Evolutionary conservation across 2,329 filamentous ascomycete species (phyloP), one percentile per base, ranked within the genome.

Genomic region (Fusarium incarnatum): DNA sequence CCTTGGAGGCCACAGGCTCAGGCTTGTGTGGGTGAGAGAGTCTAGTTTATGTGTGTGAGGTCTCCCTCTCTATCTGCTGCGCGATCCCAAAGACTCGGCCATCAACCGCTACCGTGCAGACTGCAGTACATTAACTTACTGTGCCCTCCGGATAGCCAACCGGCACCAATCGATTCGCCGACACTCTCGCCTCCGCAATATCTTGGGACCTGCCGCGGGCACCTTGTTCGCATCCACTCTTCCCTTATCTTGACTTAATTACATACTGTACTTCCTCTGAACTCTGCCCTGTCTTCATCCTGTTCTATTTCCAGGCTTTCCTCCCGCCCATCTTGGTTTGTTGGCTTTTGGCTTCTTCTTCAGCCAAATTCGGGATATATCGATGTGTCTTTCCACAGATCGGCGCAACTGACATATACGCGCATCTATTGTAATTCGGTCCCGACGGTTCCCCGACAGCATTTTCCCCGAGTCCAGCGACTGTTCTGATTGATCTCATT

Each of bases 181-280:
- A 71, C 68, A 64, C 57, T 67, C 63, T 75, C 73, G 71, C 73
- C 73, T 75, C 73, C 73, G 72, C 73, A 73, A 75, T 75, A 75
- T 75, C 73, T 75, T 75, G 73, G 64, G 72, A 74, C 68, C 71
- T 71, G 62, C 70, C 57, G 73, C 34, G 34, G 34, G 34, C 73
- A 73, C 73, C 70, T 73, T 66, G 68, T 68, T 64, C 48, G 41
- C 68, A 61, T 75, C 71, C 73, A 73, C 73, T 72, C 55, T 64
- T 67, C 59, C 50, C 67, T 68, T 71, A 63, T 72, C 69, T 72
- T 49, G 37, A 66, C 68, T 61, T 68, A 41, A 49, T 37, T 37
- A 41, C 46, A 18, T 34, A 37, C 30, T 15, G 13, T 64, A 41
- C 60, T 56, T 55, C 56, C 68, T 71, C 52, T 30, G 37, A 56